Conservation (phyloP, 805 yeast genomes). For the Kazachstania taianensis region DNA sequence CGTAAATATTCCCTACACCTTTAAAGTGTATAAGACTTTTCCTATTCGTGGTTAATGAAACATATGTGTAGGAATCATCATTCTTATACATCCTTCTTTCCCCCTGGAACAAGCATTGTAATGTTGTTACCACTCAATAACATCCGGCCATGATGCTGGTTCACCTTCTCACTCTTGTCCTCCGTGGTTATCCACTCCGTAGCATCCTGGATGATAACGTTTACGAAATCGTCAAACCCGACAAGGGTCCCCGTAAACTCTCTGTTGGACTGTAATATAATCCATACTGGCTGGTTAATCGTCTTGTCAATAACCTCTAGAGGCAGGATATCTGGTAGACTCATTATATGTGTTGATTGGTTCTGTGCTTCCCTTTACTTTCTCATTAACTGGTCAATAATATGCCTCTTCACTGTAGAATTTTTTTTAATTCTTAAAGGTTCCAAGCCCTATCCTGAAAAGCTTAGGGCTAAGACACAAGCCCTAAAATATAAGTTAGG, state of each 20-base stretch:
- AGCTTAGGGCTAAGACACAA: too few species aligned
- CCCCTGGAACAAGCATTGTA: conserved; percentile 57
- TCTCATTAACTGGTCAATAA: too few species aligned
- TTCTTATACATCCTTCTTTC: conserved; percentile 19
- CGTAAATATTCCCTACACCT: not conserved
- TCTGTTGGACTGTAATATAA: conserved; percentile 51
- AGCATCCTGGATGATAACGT: conserved; percentile 75
- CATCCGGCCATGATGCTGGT: conserved; percentile 43
- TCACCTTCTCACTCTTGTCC: conserved; percentile 34
- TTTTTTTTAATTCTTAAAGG: too few species aligned
- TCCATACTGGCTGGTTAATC: conserved; percentile 70
- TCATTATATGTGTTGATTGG: conserved; percentile 5
- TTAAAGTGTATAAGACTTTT: too few species aligned
- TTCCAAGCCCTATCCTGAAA: too few species aligned
- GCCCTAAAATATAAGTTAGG: too few species aligned
- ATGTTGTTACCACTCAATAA: conserved; percentile 63
- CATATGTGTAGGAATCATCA: too few species aligned
- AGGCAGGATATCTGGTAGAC: conserved; percentile 39
- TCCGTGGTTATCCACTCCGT: conserved; percentile 19
- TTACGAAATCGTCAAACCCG: conserved; percentile 94
- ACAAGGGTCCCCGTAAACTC: conserved; percentile 84
- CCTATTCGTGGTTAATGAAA: too few species aligned
- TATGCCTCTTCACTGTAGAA: too few species aligned
- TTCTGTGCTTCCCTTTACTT: too few species aligned
- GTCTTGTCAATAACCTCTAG: conserved; percentile 82